Percentiles rank a stretch among this genome's conserved stretches.
Conservation (phyloP, 805 yeast species). For the Lipomyces starkeyi region DNA sequence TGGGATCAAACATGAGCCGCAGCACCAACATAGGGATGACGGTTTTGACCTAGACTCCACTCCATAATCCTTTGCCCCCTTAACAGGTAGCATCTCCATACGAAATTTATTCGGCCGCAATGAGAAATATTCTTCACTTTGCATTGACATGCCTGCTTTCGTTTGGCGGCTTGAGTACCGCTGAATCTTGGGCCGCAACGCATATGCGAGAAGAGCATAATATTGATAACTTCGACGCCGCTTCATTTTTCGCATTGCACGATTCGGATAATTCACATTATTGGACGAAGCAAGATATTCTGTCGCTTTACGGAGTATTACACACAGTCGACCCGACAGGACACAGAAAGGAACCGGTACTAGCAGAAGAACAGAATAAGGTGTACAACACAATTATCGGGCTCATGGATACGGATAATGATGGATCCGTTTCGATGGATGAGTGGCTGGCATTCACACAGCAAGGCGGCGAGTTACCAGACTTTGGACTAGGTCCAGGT, state of each 20-base stretch:
- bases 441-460: slow-evolving; percentile 71
- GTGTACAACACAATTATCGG: slow-evolving; percentile 62
- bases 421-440: slow-evolving; percentile 65
- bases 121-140: not conserved
- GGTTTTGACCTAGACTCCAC: too few species aligned
- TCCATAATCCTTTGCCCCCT: not conserved
- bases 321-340: slow-evolving; percentile 48
- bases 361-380: slow-evolving; percentile 58
- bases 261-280: slow-evolving; percentile 59
- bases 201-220: slow-evolving; percentile 93
- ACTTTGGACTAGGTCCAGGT: slow-evolving; percentile 90
- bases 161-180: slow-evolving; percentile 1
- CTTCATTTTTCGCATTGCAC: slow-evolving; percentile 78
- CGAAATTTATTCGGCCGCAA: not conserved
- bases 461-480: slow-evolving; percentile 79
- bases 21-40: too few species aligned
- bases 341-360: slow-evolving; percentile 52
- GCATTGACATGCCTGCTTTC: not conserved
- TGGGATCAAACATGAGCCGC: too few species aligned
- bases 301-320: slow-evolving; percentile 79
- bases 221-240: slow-evolving; percentile 72
- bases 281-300: slow-evolving; percentile 71
- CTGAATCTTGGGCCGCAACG: slow-evolving; percentile 71
- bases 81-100: not conserved
- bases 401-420: slow-evolving; percentile 68